Evolutionary conservation across 768 basidiomycete species (phyloP).

Genomic region (Clitopilus passeckerianus): DNA sequence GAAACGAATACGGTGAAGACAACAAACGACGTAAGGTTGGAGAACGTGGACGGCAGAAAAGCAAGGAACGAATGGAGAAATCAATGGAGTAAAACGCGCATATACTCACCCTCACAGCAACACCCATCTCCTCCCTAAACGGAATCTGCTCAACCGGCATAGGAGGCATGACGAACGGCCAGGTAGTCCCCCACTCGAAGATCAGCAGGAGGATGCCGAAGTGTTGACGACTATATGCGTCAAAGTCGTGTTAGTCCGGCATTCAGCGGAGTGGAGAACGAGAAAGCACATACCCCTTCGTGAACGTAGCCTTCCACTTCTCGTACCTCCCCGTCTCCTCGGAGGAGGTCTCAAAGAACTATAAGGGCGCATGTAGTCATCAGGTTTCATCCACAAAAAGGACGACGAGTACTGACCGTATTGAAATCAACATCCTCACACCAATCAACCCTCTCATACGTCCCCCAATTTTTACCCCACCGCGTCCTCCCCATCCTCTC

Average conservation of each 20-base stretch:
- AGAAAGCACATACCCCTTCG: not conserved
- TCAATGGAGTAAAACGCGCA: not conserved
- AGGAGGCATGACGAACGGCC: not conserved
- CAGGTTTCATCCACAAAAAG: not conserved
- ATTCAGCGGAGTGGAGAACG: not conserved
- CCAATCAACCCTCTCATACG: not conserved
- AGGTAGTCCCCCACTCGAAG: not conserved
- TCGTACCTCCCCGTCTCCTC: not conserved
- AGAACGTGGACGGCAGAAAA: too few species aligned
- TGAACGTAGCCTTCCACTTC: not conserved
- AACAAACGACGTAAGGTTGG: too few species aligned
- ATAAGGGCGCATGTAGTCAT: not conserved
- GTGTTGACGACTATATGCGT: not conserved
- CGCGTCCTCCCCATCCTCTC: not conserved
- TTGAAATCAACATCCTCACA: not conserved
- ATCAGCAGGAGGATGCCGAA: not conserved
- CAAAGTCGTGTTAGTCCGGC: not conserved
- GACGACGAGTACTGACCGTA: not conserved
- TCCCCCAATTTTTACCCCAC: not conserved
- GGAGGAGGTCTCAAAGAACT: not conserved
- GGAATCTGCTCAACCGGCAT: not conserved
- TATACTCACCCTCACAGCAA: not conserved
- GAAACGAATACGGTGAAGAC: too few species aligned
- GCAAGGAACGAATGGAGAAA: not conserved
- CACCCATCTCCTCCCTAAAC: not conserved